Conservation (phyloP, 169 alveolate genomes). For the Plasmodium vinckei region DNA sequence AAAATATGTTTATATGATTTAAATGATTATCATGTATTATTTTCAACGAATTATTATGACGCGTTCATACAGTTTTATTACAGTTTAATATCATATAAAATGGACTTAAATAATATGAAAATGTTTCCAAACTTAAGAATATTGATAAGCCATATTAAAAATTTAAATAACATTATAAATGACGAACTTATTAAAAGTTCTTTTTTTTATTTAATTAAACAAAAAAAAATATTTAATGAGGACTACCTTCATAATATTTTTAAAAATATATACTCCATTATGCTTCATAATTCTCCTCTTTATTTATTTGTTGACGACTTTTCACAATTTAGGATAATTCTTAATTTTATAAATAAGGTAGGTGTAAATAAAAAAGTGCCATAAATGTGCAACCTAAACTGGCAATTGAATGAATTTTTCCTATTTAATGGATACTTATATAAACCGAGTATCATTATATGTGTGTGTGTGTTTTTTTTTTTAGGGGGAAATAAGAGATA, state of each 20-base stretch:
- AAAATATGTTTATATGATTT: conserved; percentile 74
- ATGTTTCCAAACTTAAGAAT: conserved; percentile 71
- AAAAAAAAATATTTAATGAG: conserved; percentile 36
- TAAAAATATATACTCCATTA: conserved; percentile 4
- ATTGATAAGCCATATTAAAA: conserved; percentile 64
- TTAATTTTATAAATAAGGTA: conserved; percentile 23
- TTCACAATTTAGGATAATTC: conserved; percentile 43
- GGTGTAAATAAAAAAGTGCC: not conserved
- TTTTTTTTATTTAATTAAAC: conserved; percentile 67
- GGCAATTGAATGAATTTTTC: not conserved
- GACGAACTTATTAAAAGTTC: conserved; percentile 63
- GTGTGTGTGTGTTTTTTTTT: conserved; percentile 12
- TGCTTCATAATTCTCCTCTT: conserved; percentile 54
- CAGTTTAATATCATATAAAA: conserved; percentile 61
- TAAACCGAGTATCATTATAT: not conserved
- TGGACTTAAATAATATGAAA: conserved; percentile 54
- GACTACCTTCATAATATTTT: conserved; percentile 22
- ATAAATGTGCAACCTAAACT: not conserved
- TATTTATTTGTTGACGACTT: conserved; percentile 57
- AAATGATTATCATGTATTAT: conserved; percentile 63
- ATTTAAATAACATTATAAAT: conserved; percentile 61
- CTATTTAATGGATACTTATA: not conserved
- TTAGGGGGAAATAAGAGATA: conserved; percentile 37
- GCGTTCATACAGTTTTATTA: conserved; percentile 72
- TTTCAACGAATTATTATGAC: conserved; percentile 66